These are phyloP conservation scores for Lactarius psammicola DNA, from an alignment of 768 basidiomycete species.

Conservation along the genomic window DNA sequence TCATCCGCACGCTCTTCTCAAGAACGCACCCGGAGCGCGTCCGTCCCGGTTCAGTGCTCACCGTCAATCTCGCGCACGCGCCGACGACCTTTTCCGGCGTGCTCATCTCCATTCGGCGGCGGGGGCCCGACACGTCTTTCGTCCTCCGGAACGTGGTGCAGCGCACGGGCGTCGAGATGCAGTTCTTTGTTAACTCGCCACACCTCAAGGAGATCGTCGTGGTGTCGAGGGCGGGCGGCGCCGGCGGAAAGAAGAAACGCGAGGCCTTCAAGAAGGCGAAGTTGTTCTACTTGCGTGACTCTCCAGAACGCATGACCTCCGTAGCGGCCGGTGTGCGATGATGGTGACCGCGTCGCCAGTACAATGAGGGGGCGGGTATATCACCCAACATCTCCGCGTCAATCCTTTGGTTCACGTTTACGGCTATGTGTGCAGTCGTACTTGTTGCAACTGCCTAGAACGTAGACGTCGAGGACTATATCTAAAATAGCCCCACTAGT, in stretches of 20 bases:
- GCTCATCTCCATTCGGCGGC: conserved; percentile 75
- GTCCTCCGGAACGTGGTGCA: conserved; percentile 87
- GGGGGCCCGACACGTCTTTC: conserved; percentile 87
- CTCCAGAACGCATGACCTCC: conserved; percentile 81
- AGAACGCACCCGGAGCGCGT: conserved; percentile 65
- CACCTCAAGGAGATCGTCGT: conserved; percentile 86
- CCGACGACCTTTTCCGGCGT: conserved; percentile 88
- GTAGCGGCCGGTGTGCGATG: conserved; percentile 51
- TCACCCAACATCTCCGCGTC: not conserved
- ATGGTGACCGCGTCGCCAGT: not conserved
- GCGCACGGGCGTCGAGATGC: conserved; percentile 91
- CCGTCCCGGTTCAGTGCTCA: conserved; percentile 82
- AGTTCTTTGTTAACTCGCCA: conserved; percentile 83
- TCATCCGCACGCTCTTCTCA: conserved; percentile 70
- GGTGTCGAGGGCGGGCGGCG: conserved; percentile 36
- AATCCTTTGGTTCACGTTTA: not conserved
- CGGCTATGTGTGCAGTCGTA: not conserved
- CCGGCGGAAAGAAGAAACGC: conserved; percentile 13
- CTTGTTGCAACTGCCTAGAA: too few relatives aligned
- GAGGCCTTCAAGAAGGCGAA: conserved; percentile 75
- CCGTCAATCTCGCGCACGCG: conserved; percentile 71
- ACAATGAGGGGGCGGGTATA: not conserved
- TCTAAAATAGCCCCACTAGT: not conserved
- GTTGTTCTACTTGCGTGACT: conserved; percentile 77
- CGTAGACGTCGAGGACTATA: not conserved